phyloP scores from a whole-genome alignment of 148 eudicot species.

The Vaccinium darrowii region DNA sequence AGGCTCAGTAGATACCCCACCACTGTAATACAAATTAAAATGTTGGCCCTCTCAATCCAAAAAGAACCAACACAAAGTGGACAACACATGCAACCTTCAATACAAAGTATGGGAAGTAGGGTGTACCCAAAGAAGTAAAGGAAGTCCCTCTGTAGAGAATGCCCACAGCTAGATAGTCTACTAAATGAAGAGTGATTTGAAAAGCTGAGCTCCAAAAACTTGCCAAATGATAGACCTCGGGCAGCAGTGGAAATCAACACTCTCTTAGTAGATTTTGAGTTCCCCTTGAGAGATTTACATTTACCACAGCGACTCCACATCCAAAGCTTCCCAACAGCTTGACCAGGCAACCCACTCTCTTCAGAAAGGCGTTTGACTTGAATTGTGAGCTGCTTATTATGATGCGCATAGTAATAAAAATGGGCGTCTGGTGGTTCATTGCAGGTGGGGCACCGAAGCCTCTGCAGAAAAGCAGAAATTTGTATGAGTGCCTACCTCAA shows the following conservation, averaged over 20 bases:
- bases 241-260: conserved; percentile 79
- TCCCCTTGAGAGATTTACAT: conserved; percentile 53
- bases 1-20: neutral
- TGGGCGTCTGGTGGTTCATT: conserved; percentile 72
- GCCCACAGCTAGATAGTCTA: conserved; percentile 72
- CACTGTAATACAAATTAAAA: neutral
- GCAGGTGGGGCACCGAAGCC: conserved; percentile 57
- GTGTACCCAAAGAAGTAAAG: conserved; percentile 91
- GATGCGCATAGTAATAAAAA: conserved; percentile 79
- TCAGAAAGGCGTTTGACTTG: conserved; percentile 56
- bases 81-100: neutral
- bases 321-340: conserved; percentile 80
- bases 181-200: conserved; percentile 70
- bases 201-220: conserved; percentile 92
- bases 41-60: neutral
- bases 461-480: conserved; percentile 38
- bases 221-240: conserved; percentile 86
- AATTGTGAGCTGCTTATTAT: conserved; percentile 78
- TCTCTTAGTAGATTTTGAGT: conserved; percentile 67
- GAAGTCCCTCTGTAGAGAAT: conserved; percentile 82
- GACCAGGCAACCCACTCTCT: conserved; percentile 54
- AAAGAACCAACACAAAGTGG: neutral
- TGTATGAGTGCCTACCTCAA: conserved; percentile 14
- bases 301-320: conserved; percentile 98
- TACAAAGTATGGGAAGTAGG: neutral